These are phyloP conservation scores for Amauroascus niger DNA, from an alignment of 2,329 filamentous ascomycete genomes.

Conservation along the genomic window DNA sequence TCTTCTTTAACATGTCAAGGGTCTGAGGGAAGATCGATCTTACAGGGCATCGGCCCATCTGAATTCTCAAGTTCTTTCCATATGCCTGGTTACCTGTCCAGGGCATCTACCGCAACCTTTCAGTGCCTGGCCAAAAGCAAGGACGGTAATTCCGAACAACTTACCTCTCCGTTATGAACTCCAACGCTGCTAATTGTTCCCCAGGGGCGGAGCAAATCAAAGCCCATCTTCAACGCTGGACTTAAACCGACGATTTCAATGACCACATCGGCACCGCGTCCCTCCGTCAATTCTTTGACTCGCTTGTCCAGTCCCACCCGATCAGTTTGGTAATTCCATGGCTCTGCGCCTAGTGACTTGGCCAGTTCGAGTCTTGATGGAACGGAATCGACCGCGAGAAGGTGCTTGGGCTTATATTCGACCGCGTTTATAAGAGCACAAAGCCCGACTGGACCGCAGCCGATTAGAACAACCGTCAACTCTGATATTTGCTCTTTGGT, in stretches of 20 bases:
- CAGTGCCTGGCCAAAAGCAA: conserved; percentile 1
- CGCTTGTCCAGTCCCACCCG: conserved; percentile 55
- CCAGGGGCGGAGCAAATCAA: conserved; percentile 61
- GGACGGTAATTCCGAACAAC: conserved; percentile 12
- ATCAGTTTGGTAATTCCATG: conserved; percentile 65
- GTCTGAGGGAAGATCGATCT: conserved; percentile 59
- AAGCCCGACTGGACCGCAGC: conserved; percentile 76
- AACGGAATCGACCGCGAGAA: conserved; percentile 72
- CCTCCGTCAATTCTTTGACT: conserved; percentile 65
- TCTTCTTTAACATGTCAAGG: conserved; percentile 54
- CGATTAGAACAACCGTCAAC: conserved; percentile 66
- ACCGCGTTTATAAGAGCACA: conserved; percentile 71
- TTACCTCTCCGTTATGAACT: conserved; percentile 63
- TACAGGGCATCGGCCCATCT: conserved; percentile 70
- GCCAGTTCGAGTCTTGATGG: conserved; percentile 65
- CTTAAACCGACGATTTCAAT: conserved; percentile 68
- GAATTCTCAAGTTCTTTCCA: conserved; percentile 60
- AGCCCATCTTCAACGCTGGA: conserved; percentile 59
- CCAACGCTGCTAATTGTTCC: conserved; percentile 66
- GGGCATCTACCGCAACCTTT: conserved; percentile 44
- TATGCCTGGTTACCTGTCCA: conserved; percentile 56
- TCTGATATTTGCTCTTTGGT: conserved; percentile 50
- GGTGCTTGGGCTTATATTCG: conserved; percentile 62
- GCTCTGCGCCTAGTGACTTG: conserved; percentile 64
- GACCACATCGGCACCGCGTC: conserved; percentile 74